These are phyloP conservation scores for Dictyostelium firmibasis DNA, from an alignment of 78 protist species.

Conservation along the genomic window DNA sequence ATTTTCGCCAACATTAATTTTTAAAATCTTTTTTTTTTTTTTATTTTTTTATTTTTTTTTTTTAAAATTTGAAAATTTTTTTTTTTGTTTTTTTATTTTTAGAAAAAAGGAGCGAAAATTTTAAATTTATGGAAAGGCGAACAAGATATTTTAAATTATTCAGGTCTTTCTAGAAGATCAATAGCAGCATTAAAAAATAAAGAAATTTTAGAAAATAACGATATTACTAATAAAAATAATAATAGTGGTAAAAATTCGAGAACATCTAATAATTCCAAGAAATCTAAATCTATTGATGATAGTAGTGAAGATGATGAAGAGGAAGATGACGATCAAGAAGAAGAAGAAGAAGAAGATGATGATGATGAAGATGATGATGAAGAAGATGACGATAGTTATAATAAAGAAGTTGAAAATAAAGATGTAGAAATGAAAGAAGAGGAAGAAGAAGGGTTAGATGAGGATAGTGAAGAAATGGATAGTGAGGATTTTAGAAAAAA, in stretches of 20 bases:
- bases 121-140: not conserved
- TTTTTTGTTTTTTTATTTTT: not conserved
- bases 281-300: not conserved
- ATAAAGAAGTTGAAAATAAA: not conserved
- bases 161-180: not conserved
- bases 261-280: not conserved
- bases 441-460: not conserved
- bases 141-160: not conserved
- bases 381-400: not conserved
- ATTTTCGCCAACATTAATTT: not conserved
- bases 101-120: not conserved
- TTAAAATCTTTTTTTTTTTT: not conserved
- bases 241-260: not conserved
- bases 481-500: not conserved
- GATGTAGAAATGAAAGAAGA: not conserved
- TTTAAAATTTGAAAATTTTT: not conserved
- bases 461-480: not conserved
- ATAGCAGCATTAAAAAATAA: constrained; percentile 5
- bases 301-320: not conserved
- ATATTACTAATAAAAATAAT: not conserved
- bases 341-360: not conserved
- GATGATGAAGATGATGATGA: not conserved
- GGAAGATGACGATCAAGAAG: not conserved
- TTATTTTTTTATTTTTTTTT: not conserved
- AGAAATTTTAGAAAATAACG: not conserved